phyloP scores from a whole-genome alignment of 2,329 filamentous ascomycete species.

The Penicillium sp. region DNA sequence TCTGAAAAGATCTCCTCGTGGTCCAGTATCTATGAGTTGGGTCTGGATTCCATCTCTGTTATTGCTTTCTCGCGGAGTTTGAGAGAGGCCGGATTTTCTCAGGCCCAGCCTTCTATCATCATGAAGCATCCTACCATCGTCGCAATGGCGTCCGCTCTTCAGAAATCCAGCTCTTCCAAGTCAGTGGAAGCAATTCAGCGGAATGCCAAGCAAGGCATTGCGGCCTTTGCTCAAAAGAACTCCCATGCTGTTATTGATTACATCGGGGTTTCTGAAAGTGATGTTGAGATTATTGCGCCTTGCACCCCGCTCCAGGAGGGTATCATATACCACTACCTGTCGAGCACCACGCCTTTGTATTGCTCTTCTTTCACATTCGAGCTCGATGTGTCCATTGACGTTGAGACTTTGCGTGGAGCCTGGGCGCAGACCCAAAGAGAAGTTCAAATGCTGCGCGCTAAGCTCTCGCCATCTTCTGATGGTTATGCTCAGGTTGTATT shows the following conservation, averaged over 20 bases:
- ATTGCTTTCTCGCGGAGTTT: conserved; percentile 69
- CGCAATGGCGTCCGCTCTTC: conserved; percentile 38
- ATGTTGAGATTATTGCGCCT: conserved; percentile 74
- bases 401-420: conserved; percentile 54
- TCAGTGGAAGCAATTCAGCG: conserved; percentile 33
- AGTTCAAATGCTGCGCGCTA: conserved; percentile 69
- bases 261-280: conserved; percentile 52
- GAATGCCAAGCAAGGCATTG: conserved; percentile 62
- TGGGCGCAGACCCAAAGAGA: conserved; percentile 58
- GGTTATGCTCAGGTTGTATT: conserved; percentile 75
- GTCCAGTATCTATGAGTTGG: conserved; percentile 80
- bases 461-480: conserved; percentile 71
- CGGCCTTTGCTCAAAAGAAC: conserved; percentile 66
- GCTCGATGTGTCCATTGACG: conserved; percentile 51
- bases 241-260: conserved; percentile 53
- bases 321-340: conserved; percentile 72
- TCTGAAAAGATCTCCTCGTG: conserved; percentile 51
- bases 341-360: conserved; percentile 63
- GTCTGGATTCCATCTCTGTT: conserved; percentile 84
- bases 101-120: conserved; percentile 66
- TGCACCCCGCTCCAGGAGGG: conserved; percentile 87
- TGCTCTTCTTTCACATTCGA: conserved; percentile 73
- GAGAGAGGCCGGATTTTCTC: conserved; percentile 62
- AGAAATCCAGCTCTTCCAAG: conserved; percentile 6
- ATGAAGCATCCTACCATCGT: conserved; percentile 57